Base-by-base conservation (phyloP, 345 rosid species). In the Rhizophora apiculata region DNA sequence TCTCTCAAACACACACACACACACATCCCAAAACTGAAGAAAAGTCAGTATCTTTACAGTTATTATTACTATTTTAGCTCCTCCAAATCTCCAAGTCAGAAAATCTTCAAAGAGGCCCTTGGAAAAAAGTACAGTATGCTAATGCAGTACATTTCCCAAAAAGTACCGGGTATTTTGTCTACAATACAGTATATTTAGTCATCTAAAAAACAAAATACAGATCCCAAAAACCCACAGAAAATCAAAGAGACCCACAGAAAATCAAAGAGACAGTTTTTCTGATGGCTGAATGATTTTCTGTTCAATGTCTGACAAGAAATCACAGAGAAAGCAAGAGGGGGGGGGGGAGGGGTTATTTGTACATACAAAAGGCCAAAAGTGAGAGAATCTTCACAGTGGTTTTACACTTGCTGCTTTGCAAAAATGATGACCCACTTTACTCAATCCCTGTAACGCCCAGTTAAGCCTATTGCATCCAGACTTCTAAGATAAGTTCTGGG, bases 161-260 rank as follows among this genome's bases (percentile, higher is more conserved):
- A 13, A 43, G 18, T 43, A 43, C 49, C 13, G 18, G 3, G 16
- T 13, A 43, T 11, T 43, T 43, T 11, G 4, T 43, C 18, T 43
- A 43, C 6, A 11, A 34, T 34, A 34, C 37, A 34, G 9, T 43
- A 43, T 43, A 39, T 13, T 43, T 43, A 3, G 16, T 43, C 15
- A 43, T 56, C 29, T 24, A 1, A 56, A 56, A 56, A 56, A 24
- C 29, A 71, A 63, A 79, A 70, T 53, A 66, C 89, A 67, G 79
- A 83, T 86, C 87, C 89, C 89, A 78, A 82, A 72, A 68, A 62
- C 65, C 71, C 74, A 22, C 77, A 74, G 74, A 77, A 79, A 73
- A 86, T 80, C 83, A 76, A 78, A 78, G 60, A 48, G 49, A 30
- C 76, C 71, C 74, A 22, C 77, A 74, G 74, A 77, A 79, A 73